A percentile compares a stretch with the other conserved stretches of the same genome.
Conservation (phyloP, 257 asterid species). For the Solanum acaule region DNA sequence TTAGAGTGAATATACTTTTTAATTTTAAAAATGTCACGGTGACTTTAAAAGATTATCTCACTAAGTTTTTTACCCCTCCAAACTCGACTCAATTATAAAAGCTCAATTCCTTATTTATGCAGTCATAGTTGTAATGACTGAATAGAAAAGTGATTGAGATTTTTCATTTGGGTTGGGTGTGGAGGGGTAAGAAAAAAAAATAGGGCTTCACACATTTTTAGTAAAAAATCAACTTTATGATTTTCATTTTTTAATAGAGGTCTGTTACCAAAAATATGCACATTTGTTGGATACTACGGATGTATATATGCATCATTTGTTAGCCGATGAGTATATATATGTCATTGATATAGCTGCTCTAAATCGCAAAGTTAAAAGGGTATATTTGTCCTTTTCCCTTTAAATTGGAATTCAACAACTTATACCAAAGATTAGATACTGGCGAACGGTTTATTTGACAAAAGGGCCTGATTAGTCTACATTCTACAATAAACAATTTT, state of each 20-base stretch:
- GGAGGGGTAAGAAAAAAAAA: not conserved
- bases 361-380: not conserved
- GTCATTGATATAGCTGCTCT: not conserved
- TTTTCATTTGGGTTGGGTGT: not conserved
- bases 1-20: not conserved
- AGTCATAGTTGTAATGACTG: not conserved
- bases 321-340: no score
- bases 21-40: not conserved
- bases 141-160: not conserved
- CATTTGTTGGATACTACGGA: no score
- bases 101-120: not conserved
- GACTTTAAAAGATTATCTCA: no score
- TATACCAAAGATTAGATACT: not conserved
- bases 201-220: not conserved
- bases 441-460: not conserved
- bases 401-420: not conserved
- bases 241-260: not conserved
- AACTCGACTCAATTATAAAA: not conserved
- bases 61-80: not conserved
- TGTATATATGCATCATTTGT: no score
- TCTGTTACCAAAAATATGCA: no score
- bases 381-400: not conserved
- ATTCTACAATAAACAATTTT: not conserved
- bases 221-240: no score
- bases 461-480: not conserved